Conservation (phyloP, 768 basidiomycete genomes). For the Russula virescens region DNA sequence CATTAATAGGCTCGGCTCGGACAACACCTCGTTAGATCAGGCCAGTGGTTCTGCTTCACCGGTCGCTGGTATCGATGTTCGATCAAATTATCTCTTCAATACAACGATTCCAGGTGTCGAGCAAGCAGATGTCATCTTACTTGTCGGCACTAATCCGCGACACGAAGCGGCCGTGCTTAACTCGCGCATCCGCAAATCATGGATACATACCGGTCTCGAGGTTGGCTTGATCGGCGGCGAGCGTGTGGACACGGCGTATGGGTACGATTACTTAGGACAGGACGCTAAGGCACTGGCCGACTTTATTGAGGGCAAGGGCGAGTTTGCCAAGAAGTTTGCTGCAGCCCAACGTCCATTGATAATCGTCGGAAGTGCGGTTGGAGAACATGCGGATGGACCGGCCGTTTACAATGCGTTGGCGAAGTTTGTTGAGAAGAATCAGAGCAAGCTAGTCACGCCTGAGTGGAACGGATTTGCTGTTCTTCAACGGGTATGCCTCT, state of each 20-base stretch:
- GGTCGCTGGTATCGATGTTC: constrained; percentile 78
- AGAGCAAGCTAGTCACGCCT: constrained; percentile 66
- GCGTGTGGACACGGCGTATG: constrained; percentile 85
- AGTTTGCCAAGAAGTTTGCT: constrained; percentile 83
- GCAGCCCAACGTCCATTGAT: constrained; percentile 87
- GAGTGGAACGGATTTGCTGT: constrained; percentile 96
- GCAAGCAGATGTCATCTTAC: constrained; percentile 84
- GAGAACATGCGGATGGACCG: constrained; percentile 80
- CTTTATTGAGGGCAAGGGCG: constrained; percentile 71
- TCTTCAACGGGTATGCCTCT: constrained; percentile 72
- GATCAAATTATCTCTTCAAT: constrained; percentile 97
- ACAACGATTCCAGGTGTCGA: constrained; percentile 86
- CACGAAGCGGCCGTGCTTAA: constrained; percentile 97
- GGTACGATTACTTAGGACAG: constrained; percentile 85
- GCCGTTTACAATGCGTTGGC: constrained; percentile 72
- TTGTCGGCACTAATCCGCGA: constrained; percentile 94
- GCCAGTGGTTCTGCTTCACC: constrained; percentile 61
- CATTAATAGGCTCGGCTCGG: constrained; percentile 88
- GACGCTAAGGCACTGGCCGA: constrained; percentile 68
- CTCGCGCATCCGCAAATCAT: constrained; percentile 92
- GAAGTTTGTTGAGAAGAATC: constrained; percentile 75
- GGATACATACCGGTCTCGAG: constrained; percentile 82
- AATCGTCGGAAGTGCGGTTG: constrained; percentile 83
- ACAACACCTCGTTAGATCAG: constrained; percentile 84
- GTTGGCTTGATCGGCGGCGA: constrained; percentile 91